Conservation (phyloP, 108 stramenopile genomes). For the Discostella pseudostelligera region DNA sequence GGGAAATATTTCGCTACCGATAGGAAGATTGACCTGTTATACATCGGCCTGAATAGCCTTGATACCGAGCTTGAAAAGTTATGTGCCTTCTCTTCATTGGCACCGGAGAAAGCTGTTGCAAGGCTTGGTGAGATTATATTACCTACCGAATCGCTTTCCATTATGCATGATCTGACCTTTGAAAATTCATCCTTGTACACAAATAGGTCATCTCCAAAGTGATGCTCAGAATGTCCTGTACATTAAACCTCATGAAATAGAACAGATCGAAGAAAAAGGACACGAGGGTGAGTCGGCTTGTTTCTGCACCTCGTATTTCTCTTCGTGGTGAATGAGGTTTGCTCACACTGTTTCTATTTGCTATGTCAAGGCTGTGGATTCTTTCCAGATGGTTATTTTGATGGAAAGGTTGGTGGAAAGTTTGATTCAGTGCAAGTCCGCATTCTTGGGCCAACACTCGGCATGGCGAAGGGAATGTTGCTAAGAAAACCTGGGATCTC, state of each 20-base stretch:
- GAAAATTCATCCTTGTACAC: neutral
- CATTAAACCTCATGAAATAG: slow-evolving; percentile 11
- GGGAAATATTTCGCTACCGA: neutral
- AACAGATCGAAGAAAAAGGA: slow-evolving; percentile 27
- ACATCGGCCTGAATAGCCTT: slow-evolving; percentile 13
- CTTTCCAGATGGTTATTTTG: slow-evolving; percentile 30
- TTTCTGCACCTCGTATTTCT: neutral
- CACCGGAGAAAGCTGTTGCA: slow-evolving; percentile 21
- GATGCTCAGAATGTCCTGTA: neutral
- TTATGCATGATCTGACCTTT: neutral
- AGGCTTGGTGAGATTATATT: slow-evolving; percentile 20
- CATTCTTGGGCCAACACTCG: slow-evolving; percentile 19
- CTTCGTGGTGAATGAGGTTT: too few relatives aligned
- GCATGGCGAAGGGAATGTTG: slow-evolving; percentile 26
- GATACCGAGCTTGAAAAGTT: slow-evolving; percentile 24
- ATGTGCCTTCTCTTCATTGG: slow-evolving; percentile 20
- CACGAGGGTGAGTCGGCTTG: slow-evolving; percentile 16
- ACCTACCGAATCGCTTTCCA: neutral
- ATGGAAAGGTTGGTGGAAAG: neutral
- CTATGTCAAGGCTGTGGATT: slow-evolving; percentile 47
- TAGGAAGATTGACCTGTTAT: slow-evolving; percentile 16
- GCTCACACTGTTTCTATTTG: neutral
- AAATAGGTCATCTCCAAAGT: slow-evolving; percentile 7
- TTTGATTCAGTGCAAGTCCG: slow-evolving; percentile 36
- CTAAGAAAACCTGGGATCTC: slow-evolving; percentile 28